Evolutionary conservation across 768 basidiomycete genomes (phyloP).

Genomic region (Suillus fuscotomentosus): DNA sequence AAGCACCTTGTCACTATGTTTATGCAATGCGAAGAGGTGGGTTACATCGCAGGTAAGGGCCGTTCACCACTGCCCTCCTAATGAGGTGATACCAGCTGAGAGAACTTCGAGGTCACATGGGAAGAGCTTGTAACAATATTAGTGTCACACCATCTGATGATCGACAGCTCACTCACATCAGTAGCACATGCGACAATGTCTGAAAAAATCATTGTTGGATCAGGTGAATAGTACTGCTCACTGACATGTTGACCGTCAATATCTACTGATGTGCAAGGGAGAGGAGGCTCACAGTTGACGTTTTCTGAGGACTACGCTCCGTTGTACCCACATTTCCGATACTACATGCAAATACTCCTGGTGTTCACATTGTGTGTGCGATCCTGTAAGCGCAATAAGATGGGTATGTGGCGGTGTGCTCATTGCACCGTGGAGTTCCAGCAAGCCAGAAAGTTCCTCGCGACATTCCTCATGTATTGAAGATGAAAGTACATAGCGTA

Average conservation of each 20-base stretch:
- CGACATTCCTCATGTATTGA: constrained; percentile 44
- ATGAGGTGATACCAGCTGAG: constrained; percentile 64
- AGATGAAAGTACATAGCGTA: constrained; percentile 48
- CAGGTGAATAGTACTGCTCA: constrained; percentile 66
- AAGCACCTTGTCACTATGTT: constrained; percentile 49
- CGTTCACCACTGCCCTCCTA: constrained; percentile 80
- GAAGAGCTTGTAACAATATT: constrained; percentile 43
- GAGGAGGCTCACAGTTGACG: constrained; percentile 48
- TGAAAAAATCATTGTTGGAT: constrained; percentile 80
- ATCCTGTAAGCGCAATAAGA: constrained; percentile 49
- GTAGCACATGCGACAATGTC: constrained; percentile 75
- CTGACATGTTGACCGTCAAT: constrained; percentile 26
- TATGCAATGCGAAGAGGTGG: constrained; percentile 69
- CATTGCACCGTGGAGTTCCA: constrained; percentile 53
- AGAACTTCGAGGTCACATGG: constrained; percentile 69
- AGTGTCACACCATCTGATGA: background rate
- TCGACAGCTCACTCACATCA: constrained; percentile 43
- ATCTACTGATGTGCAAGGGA: background rate
- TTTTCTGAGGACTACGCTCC: constrained; percentile 56
- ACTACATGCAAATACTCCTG: constrained; percentile 21
- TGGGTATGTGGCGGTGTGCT: constrained; percentile 51
- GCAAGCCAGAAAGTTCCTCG: constrained; percentile 43
- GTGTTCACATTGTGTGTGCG: constrained; percentile 38
- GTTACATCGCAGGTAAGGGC: constrained; percentile 84
- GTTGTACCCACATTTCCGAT: constrained; percentile 69